Conservation (phyloP, 805 yeast species). For the Yamadazyma insecticola region DNA sequence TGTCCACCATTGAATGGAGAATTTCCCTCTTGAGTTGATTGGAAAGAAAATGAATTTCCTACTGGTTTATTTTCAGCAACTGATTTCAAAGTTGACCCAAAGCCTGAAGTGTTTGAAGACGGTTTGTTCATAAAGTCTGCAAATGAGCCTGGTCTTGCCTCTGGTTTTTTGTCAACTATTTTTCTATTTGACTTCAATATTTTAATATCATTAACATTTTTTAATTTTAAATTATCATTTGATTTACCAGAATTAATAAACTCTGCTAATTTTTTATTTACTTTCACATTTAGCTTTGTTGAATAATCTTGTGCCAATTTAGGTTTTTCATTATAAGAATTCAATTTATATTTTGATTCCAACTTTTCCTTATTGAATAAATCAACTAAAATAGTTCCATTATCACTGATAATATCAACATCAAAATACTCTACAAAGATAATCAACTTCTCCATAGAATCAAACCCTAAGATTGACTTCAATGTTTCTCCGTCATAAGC, state of each 20-base stretch:
- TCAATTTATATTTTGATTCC: conserved; percentile 34
- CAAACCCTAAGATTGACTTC: conserved; percentile 58
- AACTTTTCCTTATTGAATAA: conserved; percentile 40
- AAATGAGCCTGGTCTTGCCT: conserved; percentile 12
- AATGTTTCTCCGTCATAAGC: conserved; percentile 53
- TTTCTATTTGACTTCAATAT: conserved; percentile 1
- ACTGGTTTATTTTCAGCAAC: too few relatives aligned
- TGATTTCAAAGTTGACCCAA: too few relatives aligned
- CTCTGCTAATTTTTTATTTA: conserved; percentile 16
- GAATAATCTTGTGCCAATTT: conserved; percentile 33
- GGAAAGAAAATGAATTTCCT: too few relatives aligned
- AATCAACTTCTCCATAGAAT: conserved; percentile 46
- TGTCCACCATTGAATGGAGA: too few relatives aligned
- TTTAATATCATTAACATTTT: neutral
- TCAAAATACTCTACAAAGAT: conserved; percentile 64
- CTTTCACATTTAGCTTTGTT: conserved; percentile 22
- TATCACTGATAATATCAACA: conserved; percentile 36
- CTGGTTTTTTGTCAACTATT: neutral
- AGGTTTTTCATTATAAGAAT: conserved; percentile 35
- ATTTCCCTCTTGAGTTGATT: too few relatives aligned
- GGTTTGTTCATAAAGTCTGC: conserved; percentile 9
- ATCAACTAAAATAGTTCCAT: conserved; percentile 29
- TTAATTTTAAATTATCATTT: conserved; percentile 22
- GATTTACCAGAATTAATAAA: conserved; percentile 32
- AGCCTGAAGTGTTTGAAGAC: too few relatives aligned